These are phyloP conservation scores for Cryptosporidium xiaoi DNA, from an alignment of 169 alveolate species.

Conservation along the genomic window DNA sequence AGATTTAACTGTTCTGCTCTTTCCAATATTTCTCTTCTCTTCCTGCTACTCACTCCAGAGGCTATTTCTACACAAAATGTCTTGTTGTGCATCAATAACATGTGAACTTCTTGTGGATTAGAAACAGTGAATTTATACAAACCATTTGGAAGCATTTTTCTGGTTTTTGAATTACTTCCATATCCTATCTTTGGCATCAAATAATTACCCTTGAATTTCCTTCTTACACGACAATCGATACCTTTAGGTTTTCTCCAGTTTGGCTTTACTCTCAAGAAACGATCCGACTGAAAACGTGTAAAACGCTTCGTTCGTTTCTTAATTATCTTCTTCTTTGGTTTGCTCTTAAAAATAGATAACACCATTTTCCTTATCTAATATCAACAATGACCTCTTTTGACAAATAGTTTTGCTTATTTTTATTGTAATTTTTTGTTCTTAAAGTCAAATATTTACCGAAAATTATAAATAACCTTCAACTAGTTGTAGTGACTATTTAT, in stretches of 20 bases:
- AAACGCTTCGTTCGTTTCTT: constrained; percentile 94
- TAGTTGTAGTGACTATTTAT: background rate
- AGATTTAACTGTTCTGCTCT: constrained; percentile 94
- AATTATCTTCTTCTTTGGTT: constrained; percentile 84
- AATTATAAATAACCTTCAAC: background rate
- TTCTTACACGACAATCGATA: constrained; percentile 96
- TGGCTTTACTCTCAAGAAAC: constrained; percentile 92
- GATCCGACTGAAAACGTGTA: constrained; percentile 95
- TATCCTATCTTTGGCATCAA: constrained; percentile 96
- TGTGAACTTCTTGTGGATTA: constrained; percentile 90
- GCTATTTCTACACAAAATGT: constrained; percentile 94
- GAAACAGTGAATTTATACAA: constrained; percentile 92
- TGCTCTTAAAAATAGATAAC: constrained; percentile 11
- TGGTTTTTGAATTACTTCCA: constrained; percentile 95
- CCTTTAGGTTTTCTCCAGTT: constrained; percentile 98
- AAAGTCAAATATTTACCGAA: background rate
- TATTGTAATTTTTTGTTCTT: background rate
- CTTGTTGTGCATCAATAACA: constrained; percentile 95
- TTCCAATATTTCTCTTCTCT: constrained; percentile 91
- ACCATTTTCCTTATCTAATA: constrained; percentile 16
- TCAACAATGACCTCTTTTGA: background rate
- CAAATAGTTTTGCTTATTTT: background rate
- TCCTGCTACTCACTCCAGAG: constrained; percentile 91
- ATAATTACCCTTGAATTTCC: constrained; percentile 94
- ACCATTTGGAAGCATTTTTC: constrained; percentile 92